Evolutionary conservation across 345 rosid genomes (phyloP).

Genomic region (Salix arbutifolia): DNA sequence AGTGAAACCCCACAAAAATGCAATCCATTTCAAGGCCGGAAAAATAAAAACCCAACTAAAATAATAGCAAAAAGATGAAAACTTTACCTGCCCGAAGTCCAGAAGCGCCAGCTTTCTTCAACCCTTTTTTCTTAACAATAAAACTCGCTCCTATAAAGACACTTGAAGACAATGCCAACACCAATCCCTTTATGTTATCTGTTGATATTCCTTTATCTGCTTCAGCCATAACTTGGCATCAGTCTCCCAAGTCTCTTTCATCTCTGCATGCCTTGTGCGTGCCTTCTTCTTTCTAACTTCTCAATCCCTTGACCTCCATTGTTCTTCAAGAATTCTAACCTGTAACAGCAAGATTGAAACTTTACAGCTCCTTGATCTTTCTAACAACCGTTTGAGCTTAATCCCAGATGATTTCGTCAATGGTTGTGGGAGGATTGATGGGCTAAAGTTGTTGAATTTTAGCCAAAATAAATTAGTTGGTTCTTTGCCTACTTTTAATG

Average conservation of each 20-base stretch:
- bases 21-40: background rate
- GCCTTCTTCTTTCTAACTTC: too few species aligned
- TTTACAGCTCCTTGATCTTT: slow-evolving; percentile 50
- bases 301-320: too few species aligned
- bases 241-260: too few species aligned
- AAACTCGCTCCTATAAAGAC: slow-evolving; percentile 82
- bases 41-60: background rate
- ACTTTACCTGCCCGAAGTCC: slow-evolving; percentile 70
- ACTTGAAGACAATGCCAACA: slow-evolving; percentile 77
- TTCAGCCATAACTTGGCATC: slow-evolving; percentile 33
- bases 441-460: slow-evolving; percentile 48
- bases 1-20: background rate
- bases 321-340: too few species aligned
- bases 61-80: background rate
- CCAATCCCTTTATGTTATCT: slow-evolving; percentile 79
- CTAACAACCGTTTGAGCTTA: slow-evolving; percentile 42
- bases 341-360: slow-evolving; percentile 51
- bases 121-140: slow-evolving; percentile 85
- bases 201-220: slow-evolving; percentile 65
- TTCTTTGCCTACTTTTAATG: slow-evolving; percentile 44
- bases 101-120: slow-evolving; percentile 66
- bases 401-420: slow-evolving; percentile 45
- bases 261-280: too few species aligned
- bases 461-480: slow-evolving; percentile 40
- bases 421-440: slow-evolving; percentile 40